Conservation (phyloP, 202 grass and related monocot genomes). For the Schoenoplectus triqueter region DNA sequence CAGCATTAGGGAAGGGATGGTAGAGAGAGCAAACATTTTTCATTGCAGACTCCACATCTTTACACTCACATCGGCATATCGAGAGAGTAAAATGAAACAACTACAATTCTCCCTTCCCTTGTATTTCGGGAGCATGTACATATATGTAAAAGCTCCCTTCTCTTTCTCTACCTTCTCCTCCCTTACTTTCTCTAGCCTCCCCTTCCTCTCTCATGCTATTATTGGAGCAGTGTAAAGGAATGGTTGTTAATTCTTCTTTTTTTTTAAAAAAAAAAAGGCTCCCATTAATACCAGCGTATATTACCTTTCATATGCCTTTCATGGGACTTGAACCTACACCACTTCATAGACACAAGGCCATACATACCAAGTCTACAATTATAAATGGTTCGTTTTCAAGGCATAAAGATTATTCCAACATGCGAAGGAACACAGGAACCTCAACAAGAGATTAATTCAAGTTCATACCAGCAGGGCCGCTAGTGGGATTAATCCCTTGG, state of each 20-base stretch:
- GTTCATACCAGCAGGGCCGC: slow-evolving; percentile 54
- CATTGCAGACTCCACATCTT: background rate
- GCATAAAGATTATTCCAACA: slow-evolving; percentile 6
- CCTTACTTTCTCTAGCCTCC: background rate
- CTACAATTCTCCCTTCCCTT: background rate
- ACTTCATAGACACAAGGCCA: background rate
- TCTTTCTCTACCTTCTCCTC: background rate
- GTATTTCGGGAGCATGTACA: background rate
- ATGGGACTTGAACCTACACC: no score
- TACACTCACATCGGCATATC: background rate
- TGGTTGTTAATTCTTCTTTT: background rate
- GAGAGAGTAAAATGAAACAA: background rate
- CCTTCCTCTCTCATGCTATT: background rate
- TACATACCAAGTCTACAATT: no score
- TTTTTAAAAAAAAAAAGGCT: no score
- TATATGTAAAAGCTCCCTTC: background rate
- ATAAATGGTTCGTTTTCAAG: background rate
- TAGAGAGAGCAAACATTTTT: background rate
- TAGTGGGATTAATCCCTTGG: slow-evolving; percentile 64
- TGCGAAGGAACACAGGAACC: slow-evolving; percentile 28
- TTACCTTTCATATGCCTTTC: no score
- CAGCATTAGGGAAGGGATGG: background rate
- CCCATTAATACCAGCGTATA: no score
- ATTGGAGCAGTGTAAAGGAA: background rate
- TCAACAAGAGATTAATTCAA: slow-evolving; percentile 32